phyloP scores from a whole-genome alignment of 148 eudicot genomes.

The Silene conica region DNA sequence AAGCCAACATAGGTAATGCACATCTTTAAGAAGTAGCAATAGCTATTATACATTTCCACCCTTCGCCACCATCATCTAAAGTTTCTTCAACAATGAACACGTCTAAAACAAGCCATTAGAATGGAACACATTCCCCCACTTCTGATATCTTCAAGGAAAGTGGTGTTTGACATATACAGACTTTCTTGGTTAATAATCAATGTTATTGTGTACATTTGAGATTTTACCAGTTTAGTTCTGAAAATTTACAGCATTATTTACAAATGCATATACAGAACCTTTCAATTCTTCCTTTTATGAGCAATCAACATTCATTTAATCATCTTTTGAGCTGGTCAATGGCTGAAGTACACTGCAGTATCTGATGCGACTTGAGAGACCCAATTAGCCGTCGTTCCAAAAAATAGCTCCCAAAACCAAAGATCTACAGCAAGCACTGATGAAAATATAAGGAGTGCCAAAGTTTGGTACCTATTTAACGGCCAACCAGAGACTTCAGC shows the following conservation, averaged over 20 bases:
- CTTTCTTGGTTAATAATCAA: not conserved
- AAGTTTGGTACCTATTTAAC: conserved; percentile 73
- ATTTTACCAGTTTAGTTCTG: conserved; percentile 3
- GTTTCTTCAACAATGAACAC: too few relatives aligned
- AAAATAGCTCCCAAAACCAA: conserved; percentile 86
- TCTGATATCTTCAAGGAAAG: not conserved
- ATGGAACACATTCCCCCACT: not conserved
- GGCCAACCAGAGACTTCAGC: conserved; percentile 87
- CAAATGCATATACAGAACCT: conserved; percentile 23
- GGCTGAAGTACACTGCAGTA: conserved; percentile 38
- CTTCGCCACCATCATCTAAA: too few relatives aligned
- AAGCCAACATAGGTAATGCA: too few relatives aligned
- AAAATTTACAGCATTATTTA: conserved; percentile 26
- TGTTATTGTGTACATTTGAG: conserved; percentile 7
- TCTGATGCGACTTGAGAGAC: conserved; percentile 50
- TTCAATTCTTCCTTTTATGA: not conserved
- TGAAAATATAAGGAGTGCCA: conserved; percentile 70
- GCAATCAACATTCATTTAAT: not conserved
- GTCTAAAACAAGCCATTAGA: not conserved
- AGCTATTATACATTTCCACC: too few relatives aligned
- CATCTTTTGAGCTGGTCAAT: conserved; percentile 25
- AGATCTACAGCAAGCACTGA: conserved; percentile 88
- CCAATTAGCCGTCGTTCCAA: conserved; percentile 63
- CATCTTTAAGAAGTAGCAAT: too few relatives aligned
- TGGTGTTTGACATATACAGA: not conserved